A percentile compares a stretch with the other conserved stretches of the same genome.
These are phyloP conservation scores for Aspergillus olivimuriae DNA, from an alignment of 495 filamentous ascomycete genomes.

Conservation along the genomic window DNA sequence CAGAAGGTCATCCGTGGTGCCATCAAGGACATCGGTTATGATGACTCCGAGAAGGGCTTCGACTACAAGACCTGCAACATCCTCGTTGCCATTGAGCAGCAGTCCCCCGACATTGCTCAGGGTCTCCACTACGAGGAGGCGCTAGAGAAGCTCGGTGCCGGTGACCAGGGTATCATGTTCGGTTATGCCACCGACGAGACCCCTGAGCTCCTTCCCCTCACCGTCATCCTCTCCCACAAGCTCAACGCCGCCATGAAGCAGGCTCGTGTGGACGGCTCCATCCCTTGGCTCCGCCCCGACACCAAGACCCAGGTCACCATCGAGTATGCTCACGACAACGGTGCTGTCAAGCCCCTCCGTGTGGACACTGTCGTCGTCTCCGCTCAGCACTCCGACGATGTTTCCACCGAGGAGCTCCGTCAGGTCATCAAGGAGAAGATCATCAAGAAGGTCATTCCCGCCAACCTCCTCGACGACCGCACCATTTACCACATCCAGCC, in stretches of 20 bases:
- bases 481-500: slow-evolving; percentile 98
- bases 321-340: slow-evolving; percentile 94
- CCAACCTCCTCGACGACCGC: slow-evolving; percentile 81
- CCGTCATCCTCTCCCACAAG: slow-evolving; percentile 88
- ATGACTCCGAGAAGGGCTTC: slow-evolving; percentile 94
- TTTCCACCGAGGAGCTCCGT: slow-evolving; percentile 88
- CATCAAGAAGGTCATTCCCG: slow-evolving; percentile 87
- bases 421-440: slow-evolving; percentile 97
- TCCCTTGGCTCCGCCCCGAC: slow-evolving; percentile 94
- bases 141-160: slow-evolving; percentile 94
- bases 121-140: slow-evolving; percentile 95
- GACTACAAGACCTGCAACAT: slow-evolving; percentile 99
- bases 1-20: slow-evolving; percentile 92
- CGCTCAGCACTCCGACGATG: slow-evolving; percentile 84
- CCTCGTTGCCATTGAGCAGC: slow-evolving; percentile 97
- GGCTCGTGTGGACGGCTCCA: slow-evolving; percentile 75
- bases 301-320: slow-evolving; percentile 99
- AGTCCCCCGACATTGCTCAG: slow-evolving; percentile 97
- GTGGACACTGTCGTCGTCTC: slow-evolving; percentile 97
- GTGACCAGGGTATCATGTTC: slow-evolving; percentile 99
- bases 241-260: slow-evolving; percentile 88
- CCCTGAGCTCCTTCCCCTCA: slow-evolving; percentile 91
- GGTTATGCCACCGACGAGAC: slow-evolving; percentile 99
- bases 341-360: slow-evolving; percentile 83
- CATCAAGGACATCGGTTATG: slow-evolving; percentile 98